Percentiles rank a stretch among this genome's conserved stretches.
Evolutionary conservation across 345 rosid species (phyloP).

Genomic region (Physaria fendleri): DNA sequence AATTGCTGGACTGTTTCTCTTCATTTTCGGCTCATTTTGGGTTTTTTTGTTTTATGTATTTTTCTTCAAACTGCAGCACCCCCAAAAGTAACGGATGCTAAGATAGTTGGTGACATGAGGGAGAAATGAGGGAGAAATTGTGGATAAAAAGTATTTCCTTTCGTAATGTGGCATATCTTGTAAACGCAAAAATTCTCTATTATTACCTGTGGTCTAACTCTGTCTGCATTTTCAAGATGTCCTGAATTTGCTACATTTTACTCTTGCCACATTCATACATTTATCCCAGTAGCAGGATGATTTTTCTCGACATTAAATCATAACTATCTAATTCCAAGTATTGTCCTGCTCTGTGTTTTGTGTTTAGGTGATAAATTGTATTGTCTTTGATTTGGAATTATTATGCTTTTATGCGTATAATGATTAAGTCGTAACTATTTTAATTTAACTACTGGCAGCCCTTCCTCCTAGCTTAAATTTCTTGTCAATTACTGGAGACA

Average conservation of each 20-base stretch:
- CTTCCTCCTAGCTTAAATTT: slow-evolving; percentile 96
- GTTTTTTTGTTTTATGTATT: not conserved
- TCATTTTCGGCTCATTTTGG: slow-evolving; percentile 11
- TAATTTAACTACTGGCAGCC: slow-evolving; percentile 42
- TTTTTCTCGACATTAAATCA: not conserved
- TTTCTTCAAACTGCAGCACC: slow-evolving; percentile 58
- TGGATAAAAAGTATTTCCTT: not conserved
- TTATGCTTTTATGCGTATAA: not conserved
- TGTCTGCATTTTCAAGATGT: not conserved
- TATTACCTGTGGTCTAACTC: not conserved
- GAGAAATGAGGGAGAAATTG: slow-evolving; percentile 37
- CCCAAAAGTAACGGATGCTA: slow-evolving; percentile 79
- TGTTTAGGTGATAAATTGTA: not conserved
- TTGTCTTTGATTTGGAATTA: not conserved
- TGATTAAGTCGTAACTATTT: not conserved
- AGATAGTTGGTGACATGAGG: slow-evolving; percentile 77
- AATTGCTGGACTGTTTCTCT: not conserved
- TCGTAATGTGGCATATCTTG: not conserved
- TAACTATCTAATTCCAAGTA: not conserved
- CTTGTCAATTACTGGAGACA: slow-evolving; percentile 87
- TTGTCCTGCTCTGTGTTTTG: not conserved
- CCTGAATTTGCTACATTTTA: not conserved
- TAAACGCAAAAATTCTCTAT: not conserved
- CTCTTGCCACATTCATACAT: not conserved
- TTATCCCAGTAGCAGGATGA: not conserved